Percentiles rank a stretch among this genome's conserved stretches.
Evolutionary conservation across 352 stramenopile species (phyloP).

Genomic region (Phytophthora syringae): DNA sequence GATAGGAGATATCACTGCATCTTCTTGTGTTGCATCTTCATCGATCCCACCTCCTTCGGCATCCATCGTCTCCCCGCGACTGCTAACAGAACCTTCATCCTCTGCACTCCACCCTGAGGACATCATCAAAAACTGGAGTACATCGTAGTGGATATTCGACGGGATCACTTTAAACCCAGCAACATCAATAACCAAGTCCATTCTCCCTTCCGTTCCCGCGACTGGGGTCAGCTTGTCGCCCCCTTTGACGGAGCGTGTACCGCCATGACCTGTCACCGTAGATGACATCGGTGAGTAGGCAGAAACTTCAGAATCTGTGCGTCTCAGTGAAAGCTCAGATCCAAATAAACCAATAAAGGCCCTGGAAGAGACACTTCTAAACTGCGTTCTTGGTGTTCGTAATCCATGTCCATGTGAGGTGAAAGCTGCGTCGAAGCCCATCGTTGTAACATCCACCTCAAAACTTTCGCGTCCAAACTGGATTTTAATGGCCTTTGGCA

Average conservation of each 20-base stretch:
- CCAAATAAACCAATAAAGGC: constrained; percentile 44
- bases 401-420: constrained; percentile 28
- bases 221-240: constrained; percentile 21
- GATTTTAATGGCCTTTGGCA: constrained; percentile 69
- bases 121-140: constrained; percentile 72
- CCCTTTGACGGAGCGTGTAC: constrained; percentile 17
- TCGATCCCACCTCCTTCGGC: constrained; percentile 5
- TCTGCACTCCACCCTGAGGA: constrained; percentile 26
- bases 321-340: constrained; percentile 38
- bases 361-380: constrained; percentile 53
- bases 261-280: constrained; percentile 25
- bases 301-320: constrained; percentile 45
- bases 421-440: constrained; percentile 55
- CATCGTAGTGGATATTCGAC: constrained; percentile 84
- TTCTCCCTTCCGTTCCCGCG: constrained; percentile 45
- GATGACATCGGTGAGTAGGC: constrained; percentile 36
- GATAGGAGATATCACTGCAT: constrained; percentile 17
- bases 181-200: constrained; percentile 75
- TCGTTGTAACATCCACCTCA: constrained; percentile 42
- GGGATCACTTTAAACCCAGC: constrained; percentile 81
- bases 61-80: constrained; percentile 12
- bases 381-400: constrained; percentile 34
- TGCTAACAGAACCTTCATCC: constrained; percentile 34
- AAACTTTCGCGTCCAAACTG: constrained; percentile 60
- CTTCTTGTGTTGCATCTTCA: constrained; percentile 9